phyloP scores from a whole-genome alignment of 2,329 filamentous ascomycete genomes.

The Pestalotiopsis sp. region DNA sequence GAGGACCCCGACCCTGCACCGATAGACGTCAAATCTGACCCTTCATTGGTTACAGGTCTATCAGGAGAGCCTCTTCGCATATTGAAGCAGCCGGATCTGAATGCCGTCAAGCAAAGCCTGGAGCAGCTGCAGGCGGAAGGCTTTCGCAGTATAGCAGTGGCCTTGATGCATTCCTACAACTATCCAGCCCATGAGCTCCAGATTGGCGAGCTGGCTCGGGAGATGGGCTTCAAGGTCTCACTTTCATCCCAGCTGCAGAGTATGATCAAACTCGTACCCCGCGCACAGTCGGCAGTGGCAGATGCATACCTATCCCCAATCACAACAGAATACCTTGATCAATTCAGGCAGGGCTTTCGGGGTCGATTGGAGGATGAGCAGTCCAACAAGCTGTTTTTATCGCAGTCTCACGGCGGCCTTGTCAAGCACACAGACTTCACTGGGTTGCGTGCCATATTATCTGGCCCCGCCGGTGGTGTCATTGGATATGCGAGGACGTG shows the following conservation, averaged over 20 bases:
- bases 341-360: not conserved
- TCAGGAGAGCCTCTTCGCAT: slow-evolving; percentile 72
- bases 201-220: slow-evolving; percentile 60
- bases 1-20: slow-evolving; percentile 59
- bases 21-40: slow-evolving; percentile 40
- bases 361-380: not conserved
- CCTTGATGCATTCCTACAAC: slow-evolving; percentile 75
- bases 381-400: not conserved
- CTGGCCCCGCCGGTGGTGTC: slow-evolving; percentile 15
- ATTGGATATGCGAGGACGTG: slow-evolving; percentile 13
- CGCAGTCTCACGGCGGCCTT: slow-evolving; percentile 32
- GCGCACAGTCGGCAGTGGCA: slow-evolving; percentile 65
- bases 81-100: slow-evolving; percentile 59
- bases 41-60: slow-evolving; percentile 59
- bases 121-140: slow-evolving; percentile 63
- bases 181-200: slow-evolving; percentile 67
- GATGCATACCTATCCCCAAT: slow-evolving; percentile 72
- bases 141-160: slow-evolving; percentile 55
- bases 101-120: slow-evolving; percentile 57
- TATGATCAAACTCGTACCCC: slow-evolving; percentile 64
- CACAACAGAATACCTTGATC: slow-evolving; percentile 68
- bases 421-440: slow-evolving; percentile 88
- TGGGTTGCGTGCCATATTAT: slow-evolving; percentile 65
- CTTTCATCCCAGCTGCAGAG: slow-evolving; percentile 63
- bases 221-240: slow-evolving; percentile 69